Evolutionary conservation across 768 basidiomycete species (phyloP).

Genomic region (Pulveroboletus sp.): DNA sequence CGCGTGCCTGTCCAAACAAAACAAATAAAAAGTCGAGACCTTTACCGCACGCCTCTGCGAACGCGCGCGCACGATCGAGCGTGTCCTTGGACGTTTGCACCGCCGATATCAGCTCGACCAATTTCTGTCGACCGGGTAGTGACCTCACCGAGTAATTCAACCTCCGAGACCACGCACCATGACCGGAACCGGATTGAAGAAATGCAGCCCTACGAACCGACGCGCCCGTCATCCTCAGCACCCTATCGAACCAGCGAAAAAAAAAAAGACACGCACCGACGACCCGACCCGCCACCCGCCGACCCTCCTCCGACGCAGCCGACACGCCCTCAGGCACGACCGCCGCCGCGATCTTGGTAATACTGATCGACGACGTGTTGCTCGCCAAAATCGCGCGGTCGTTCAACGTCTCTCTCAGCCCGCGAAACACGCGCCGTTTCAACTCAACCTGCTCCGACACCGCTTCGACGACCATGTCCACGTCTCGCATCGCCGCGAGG

Average conservation of each 20-base stretch:
- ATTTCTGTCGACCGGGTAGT: too few species aligned
- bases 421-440: conserved; percentile 73
- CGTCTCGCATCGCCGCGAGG: conserved; percentile 63
- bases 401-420: conserved; percentile 62
- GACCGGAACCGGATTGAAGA: conserved; percentile 96
- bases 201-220: conserved; percentile 64
- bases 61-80: conserved; percentile 69
- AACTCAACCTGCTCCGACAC: conserved; percentile 79
- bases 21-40: conserved; percentile 45
- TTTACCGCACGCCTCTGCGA: conserved; percentile 89
- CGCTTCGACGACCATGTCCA: conserved; percentile 92
- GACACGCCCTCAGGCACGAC: conserved; percentile 57
- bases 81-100: conserved; percentile 83
- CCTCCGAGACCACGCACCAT: conserved; percentile 63
- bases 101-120: conserved; percentile 93
- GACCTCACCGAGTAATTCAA: too few species aligned
- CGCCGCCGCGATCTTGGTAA: conserved; percentile 88
- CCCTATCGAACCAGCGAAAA: too few species aligned
- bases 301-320: conserved; percentile 61
- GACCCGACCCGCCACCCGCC: conserved; percentile 64
- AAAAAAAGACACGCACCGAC: conserved; percentile 53
- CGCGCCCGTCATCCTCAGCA: background rate
- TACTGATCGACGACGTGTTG: conserved; percentile 92
- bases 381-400: conserved; percentile 80
- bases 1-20: background rate